These are phyloP conservation scores for Solanum tacnaense DNA, from an alignment of 257 asterid species.

Conservation along the genomic window DNA sequence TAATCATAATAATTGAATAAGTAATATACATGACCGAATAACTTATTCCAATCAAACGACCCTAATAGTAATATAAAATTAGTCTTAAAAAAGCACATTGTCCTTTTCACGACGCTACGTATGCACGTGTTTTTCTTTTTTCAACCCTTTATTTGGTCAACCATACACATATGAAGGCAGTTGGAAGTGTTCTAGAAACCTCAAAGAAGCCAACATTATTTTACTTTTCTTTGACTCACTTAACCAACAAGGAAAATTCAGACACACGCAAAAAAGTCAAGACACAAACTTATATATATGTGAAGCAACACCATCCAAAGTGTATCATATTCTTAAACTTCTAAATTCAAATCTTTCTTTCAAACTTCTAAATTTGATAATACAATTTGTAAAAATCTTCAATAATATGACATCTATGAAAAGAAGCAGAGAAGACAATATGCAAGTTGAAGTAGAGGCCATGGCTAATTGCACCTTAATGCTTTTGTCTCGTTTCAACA, in stretches of 20 bases:
- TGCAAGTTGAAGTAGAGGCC: background rate
- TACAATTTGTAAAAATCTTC: background rate
- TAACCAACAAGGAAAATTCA: background rate
- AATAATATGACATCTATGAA: background rate
- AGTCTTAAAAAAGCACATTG: background rate
- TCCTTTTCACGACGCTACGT: background rate
- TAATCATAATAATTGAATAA: fast-evolving
- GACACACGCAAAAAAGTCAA: background rate
- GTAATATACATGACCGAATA: no score
- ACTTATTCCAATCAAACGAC: background rate
- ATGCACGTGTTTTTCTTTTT: background rate
- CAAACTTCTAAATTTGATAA: background rate
- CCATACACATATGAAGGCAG: background rate
- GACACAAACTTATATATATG: background rate
- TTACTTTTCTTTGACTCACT: background rate
- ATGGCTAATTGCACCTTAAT: background rate
- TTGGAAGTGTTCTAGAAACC: background rate
- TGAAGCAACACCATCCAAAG: background rate
- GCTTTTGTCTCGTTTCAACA: background rate
- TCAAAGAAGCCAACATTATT: background rate
- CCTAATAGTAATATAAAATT: background rate
- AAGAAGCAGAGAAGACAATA: background rate
- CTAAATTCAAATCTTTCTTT: background rate
- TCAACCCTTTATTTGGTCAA: background rate
- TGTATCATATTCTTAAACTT: background rate